These are phyloP conservation scores for Cladosporium sp. DNA, from an alignment of 2,329 filamentous ascomycete species.

Conservation along the genomic window DNA sequence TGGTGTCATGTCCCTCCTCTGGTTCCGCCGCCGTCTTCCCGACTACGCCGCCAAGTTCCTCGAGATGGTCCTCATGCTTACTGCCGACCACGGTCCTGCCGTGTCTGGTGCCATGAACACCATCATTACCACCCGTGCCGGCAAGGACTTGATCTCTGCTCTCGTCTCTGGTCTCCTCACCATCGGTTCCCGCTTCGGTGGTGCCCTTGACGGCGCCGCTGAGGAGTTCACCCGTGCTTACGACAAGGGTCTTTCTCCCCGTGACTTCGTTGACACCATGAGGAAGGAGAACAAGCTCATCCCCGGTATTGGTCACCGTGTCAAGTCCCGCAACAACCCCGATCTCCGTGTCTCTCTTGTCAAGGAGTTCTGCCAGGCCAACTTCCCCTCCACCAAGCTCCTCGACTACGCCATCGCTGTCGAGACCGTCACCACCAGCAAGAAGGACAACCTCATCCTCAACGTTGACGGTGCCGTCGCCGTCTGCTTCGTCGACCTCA, in stretches of 20 bases:
- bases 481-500: constrained; percentile 96
- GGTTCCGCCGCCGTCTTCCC: constrained; percentile 98
- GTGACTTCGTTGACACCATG: constrained; percentile 99
- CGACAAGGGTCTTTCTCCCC: constrained; percentile 95
- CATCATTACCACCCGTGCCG: constrained; percentile 98
- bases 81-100: constrained; percentile 96
- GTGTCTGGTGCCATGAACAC: constrained; percentile 99
- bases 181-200: constrained; percentile 96
- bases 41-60: constrained; percentile 97
- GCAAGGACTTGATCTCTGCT: constrained; percentile 95
- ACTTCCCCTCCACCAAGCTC: constrained; percentile 97
- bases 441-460: constrained; percentile 99
- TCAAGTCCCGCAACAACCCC: constrained; percentile 99
- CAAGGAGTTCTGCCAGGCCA: constrained; percentile 96
- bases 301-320: constrained; percentile 96
- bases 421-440: constrained; percentile 95
- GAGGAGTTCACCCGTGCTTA: constrained; percentile 98
- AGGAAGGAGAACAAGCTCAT: constrained; percentile 99
- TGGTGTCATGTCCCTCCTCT: constrained; percentile 98
- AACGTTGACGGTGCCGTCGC: constrained; percentile 98
- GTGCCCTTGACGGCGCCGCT: constrained; percentile 93
- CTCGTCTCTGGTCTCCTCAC: constrained; percentile 95
- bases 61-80: constrained; percentile 99
- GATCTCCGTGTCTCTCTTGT: constrained; percentile 99
- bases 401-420: constrained; percentile 98